Base-by-base conservation (phyloP, 345 rosid genomes). In the Eucalyptus tenuipes region DNA sequence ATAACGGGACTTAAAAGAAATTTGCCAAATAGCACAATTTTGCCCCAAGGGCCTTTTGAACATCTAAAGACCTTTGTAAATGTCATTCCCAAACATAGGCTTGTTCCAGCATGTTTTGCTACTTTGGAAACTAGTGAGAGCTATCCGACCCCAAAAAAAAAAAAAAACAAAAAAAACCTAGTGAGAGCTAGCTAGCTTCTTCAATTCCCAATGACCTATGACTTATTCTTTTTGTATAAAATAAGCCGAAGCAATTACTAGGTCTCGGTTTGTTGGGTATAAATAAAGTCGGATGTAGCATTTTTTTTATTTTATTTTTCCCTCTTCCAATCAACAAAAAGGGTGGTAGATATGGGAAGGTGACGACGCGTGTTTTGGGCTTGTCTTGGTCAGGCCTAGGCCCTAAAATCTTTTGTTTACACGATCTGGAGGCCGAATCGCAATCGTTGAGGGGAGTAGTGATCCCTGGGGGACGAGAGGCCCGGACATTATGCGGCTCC, bases 261-360 rank as follows among this genome's bases (percentile, higher is more conserved):
- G 33, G 40, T 64, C 71, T 29, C 15, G 71, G 40, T 64, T 6
- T n/a, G 75, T 7, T n/a, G 10, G 71, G 16, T 1, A 66, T 16
- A 31, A 31, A 66, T 31, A 33, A 66, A 31, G 79, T 31, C 12
- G 3, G 37, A 17, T 4, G 17, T 0, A 66, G 33, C 37, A n/a
- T n/a, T n/a, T n/a, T n/a, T n/a, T n/a, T n/a, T n/a, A n/a, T 0
- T 64, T 64, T 7, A 13, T 14, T 64, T 3, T 13, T 0, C 33
- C 75, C 37, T 55, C 29, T 55, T 55, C 75, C 20, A 14, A 0
- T 64, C 75, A 64, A 64, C 75, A n/a, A 4, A 64, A 64, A 15
- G 79, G 40, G 40, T 14, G 20, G 42, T 4, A 17, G 42, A 33
- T 33, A 31, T 7, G 13, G 40, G 4, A 31, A 2, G 24, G 42